These are phyloP conservation scores for Fusarium gaditjirri DNA, from an alignment of 2,329 filamentous ascomycete species.

Conservation along the genomic window DNA sequence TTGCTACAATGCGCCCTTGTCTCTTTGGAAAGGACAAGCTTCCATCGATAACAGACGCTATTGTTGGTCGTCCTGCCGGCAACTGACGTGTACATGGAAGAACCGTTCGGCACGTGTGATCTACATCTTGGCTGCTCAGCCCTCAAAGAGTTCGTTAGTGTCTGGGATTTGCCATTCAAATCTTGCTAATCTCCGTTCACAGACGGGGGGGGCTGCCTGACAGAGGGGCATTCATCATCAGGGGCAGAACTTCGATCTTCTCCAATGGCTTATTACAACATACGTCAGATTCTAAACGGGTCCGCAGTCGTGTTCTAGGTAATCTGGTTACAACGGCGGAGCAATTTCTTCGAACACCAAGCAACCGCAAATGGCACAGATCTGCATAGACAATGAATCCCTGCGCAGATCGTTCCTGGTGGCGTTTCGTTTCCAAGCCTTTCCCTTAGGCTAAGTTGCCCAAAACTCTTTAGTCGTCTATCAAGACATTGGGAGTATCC, in stretches of 20 bases:
- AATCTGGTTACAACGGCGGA: constrained; percentile 26
- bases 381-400: constrained; percentile 38
- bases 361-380: constrained; percentile 40
- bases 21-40: neutral
- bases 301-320: neutral
- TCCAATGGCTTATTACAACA: neutral
- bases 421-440: constrained; percentile 38
- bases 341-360: constrained; percentile 25
- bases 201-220: constrained; percentile 17
- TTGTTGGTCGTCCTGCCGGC: constrained; percentile 10
- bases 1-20: neutral
- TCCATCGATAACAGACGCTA: neutral
- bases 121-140: constrained; percentile 31
- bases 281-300: constrained; percentile 18
- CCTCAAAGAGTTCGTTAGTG: constrained; percentile 19
- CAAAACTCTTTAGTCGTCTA: constrained; percentile 17
- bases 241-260: neutral
- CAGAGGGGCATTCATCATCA: neutral
- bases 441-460: constrained; percentile 16
- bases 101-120: constrained; percentile 42
- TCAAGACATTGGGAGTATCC: constrained; percentile 21
- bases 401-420: constrained; percentile 44
- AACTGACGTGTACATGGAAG: constrained; percentile 21
- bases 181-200: constrained; percentile 24
- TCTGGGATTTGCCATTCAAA: neutral